A percentile compares a stretch with the other conserved stretches of the same genome.
These are phyloP conservation scores for Laburnicola sp. DNA, from an alignment of 2,329 filamentous ascomycete genomes.

Conservation along the genomic window DNA sequence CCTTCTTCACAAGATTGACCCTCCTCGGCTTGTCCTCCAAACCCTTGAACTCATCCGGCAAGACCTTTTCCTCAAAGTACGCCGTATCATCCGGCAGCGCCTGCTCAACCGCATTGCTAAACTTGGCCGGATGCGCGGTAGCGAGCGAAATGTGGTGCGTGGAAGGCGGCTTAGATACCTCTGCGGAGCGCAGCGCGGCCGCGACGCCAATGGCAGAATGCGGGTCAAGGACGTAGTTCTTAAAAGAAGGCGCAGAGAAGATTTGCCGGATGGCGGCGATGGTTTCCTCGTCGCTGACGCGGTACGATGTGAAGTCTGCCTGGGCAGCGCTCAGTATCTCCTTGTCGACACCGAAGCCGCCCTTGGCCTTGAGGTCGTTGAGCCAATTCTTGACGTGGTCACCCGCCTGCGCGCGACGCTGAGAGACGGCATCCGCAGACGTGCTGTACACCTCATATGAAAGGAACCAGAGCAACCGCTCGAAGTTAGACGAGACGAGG, in stretches of 20 bases:
- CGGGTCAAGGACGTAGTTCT: conserved; percentile 81
- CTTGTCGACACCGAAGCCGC: conserved; percentile 78
- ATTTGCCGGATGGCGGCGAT: conserved; percentile 52
- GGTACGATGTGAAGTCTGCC: conserved; percentile 78
- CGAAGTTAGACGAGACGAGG: conserved; percentile 93
- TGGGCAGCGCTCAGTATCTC: conserved; percentile 73
- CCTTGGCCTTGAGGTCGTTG: conserved; percentile 74
- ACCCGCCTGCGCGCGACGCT: conserved; percentile 59
- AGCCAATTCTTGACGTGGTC: conserved; percentile 80
- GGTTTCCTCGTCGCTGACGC: conserved; percentile 60
- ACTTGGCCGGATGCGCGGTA: conserved; percentile 96
- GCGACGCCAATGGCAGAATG: conserved; percentile 87
- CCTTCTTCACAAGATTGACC: conserved; percentile 68
- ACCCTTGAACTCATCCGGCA: conserved; percentile 80
- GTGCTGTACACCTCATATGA: conserved; percentile 60
- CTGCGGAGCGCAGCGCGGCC: conserved; percentile 71
- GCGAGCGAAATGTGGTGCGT: conserved; percentile 78
- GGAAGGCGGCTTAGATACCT: conserved; percentile 52
- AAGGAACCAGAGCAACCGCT: conserved; percentile 91
- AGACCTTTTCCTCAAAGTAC: conserved; percentile 76
- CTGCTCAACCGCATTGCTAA: conserved; percentile 79
- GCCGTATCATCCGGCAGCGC: conserved; percentile 71
- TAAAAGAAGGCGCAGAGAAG: conserved; percentile 53
- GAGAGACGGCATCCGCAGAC: conserved; percentile 46
- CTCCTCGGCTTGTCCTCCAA: conserved; percentile 75